Evolutionary conservation across 106 monocot genomes (phyloP).

Genomic region (Dioscorea alata): DNA sequence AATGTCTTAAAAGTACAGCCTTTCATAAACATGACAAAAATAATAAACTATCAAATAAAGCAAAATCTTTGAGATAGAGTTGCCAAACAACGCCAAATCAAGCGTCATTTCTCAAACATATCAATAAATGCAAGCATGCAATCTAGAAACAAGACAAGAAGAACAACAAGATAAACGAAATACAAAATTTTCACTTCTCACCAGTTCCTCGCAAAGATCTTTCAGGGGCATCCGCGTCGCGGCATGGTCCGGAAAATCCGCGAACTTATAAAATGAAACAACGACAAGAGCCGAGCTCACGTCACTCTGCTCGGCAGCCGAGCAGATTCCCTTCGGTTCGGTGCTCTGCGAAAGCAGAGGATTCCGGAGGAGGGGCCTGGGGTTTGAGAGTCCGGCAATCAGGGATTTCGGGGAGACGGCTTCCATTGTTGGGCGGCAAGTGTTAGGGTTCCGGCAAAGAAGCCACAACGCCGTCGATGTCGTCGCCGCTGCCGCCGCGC

Average conservation of each 20-base stretch:
- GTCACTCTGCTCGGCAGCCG: no score
- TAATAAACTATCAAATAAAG: no score
- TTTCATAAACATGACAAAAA: no score
- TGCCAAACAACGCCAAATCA: no score
- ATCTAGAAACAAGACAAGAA: not conserved
- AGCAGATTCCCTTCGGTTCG: no score
- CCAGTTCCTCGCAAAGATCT: slow-evolving; percentile 69
- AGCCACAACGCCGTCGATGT: slow-evolving; percentile 11
- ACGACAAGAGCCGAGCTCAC: slow-evolving; percentile 33
- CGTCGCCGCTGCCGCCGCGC: slow-evolving; percentile 7
- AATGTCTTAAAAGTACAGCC: no score
- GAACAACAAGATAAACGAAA: not conserved
- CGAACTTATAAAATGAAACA: slow-evolving; percentile 89
- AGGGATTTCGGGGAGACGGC: not conserved
- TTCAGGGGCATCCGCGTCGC: slow-evolving; percentile 64
- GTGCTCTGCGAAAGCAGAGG: not conserved
- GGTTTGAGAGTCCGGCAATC: not conserved
- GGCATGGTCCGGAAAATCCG: slow-evolving; percentile 73
- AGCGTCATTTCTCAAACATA: not conserved
- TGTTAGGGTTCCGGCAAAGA: slow-evolving; percentile 13
- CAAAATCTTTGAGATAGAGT: no score
- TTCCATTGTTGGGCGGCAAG: slow-evolving; percentile 3
- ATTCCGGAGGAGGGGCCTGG: not conserved
- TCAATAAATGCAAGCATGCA: not conserved
- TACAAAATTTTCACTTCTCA: slow-evolving; percentile 17